Evolutionary conservation across 768 basidiomycete genomes (phyloP).

Genomic region (Hysterangium stoloniferum): DNA sequence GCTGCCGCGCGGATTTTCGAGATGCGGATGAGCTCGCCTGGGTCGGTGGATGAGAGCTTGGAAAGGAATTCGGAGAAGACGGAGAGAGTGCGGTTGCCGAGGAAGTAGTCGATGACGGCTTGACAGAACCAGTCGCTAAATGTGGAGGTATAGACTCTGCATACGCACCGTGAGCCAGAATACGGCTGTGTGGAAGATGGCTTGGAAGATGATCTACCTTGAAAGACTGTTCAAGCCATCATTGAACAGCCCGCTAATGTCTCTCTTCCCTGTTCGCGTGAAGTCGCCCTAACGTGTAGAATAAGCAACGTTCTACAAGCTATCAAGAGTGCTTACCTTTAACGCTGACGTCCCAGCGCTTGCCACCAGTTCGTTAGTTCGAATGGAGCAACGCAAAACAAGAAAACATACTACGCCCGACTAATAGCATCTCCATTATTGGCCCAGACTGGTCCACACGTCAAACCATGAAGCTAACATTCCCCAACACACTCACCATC

Average conservation of each 20-base stretch:
- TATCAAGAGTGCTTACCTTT: slow-evolving; percentile 50
- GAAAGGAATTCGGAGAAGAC: slow-evolving; percentile 93
- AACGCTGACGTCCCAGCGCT: slow-evolving; percentile 94
- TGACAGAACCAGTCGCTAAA: slow-evolving; percentile 97
- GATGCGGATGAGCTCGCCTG: slow-evolving; percentile 78
- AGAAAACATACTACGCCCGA: slow-evolving; percentile 61
- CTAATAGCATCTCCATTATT: slow-evolving; percentile 97
- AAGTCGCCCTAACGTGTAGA: slow-evolving; percentile 60
- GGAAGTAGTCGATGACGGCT: slow-evolving; percentile 88
- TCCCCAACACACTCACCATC: slow-evolving; percentile 43
- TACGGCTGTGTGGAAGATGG: not conserved
- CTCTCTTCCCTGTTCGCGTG: slow-evolving; percentile 93
- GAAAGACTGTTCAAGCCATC: slow-evolving; percentile 95
- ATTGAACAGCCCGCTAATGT: slow-evolving; percentile 84
- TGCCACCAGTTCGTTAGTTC: slow-evolving; percentile 16
- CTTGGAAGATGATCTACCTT: slow-evolving; percentile 41
- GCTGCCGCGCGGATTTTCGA: slow-evolving; percentile 87
- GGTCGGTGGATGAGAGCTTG: slow-evolving; percentile 86
- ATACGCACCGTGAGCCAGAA: slow-evolving; percentile 2
- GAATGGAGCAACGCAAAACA: not conserved
- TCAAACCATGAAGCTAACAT: not conserved
- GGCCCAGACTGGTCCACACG: slow-evolving; percentile 70
- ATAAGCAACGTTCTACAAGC: slow-evolving; percentile 6
- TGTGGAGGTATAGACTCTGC: slow-evolving; percentile 80
- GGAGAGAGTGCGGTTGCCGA: slow-evolving; percentile 76